A percentile compares a stretch with the other conserved stretches of the same genome.
phyloP scores from a whole-genome alignment of 495 filamentous ascomycete genomes.

The Aspergillus nanangensis region DNA sequence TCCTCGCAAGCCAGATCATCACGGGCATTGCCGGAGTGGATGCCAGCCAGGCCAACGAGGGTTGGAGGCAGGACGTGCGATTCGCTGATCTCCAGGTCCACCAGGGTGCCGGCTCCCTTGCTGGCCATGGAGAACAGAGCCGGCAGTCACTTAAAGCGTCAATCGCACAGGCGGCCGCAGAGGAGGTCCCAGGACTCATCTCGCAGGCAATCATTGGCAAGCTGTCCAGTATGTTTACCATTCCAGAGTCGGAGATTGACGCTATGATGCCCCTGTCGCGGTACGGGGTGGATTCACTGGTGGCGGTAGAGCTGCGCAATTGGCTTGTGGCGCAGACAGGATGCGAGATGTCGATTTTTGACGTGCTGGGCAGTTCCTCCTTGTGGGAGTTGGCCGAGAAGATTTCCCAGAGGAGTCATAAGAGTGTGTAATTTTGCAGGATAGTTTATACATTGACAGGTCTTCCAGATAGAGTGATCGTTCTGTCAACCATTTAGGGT shows the following conservation, averaged over 20 bases:
- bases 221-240: conserved; percentile 13
- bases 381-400: conserved; percentile 18
- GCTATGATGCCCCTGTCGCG: conserved; percentile 8
- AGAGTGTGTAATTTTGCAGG: not conserved
- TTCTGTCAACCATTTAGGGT: no score
- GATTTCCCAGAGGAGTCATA: not conserved
- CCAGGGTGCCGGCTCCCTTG: not conserved
- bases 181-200: not conserved
- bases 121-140: not conserved
- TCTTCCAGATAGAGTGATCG: no score
- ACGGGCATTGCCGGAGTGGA: not conserved
- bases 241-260: conserved; percentile 14
- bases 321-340: conserved; percentile 25
- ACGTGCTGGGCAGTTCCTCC: conserved; percentile 34
- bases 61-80: not conserved
- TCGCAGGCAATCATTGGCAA: conserved; percentile 9
- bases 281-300: conserved; percentile 33
- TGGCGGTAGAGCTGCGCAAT: conserved; percentile 30
- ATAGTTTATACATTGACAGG: not conserved
- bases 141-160: not conserved
- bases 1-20: not conserved
- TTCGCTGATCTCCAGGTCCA: not conserved
- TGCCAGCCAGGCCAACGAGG: not conserved
- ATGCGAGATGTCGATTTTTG: conserved; percentile 36
- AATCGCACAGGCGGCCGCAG: not conserved